Percentiles rank a stretch among this genome's conserved stretches.
These are phyloP conservation scores for Cryptosporidium sp. DNA, from an alignment of 169 alveolate genomes.

Conservation along the genomic window DNA sequence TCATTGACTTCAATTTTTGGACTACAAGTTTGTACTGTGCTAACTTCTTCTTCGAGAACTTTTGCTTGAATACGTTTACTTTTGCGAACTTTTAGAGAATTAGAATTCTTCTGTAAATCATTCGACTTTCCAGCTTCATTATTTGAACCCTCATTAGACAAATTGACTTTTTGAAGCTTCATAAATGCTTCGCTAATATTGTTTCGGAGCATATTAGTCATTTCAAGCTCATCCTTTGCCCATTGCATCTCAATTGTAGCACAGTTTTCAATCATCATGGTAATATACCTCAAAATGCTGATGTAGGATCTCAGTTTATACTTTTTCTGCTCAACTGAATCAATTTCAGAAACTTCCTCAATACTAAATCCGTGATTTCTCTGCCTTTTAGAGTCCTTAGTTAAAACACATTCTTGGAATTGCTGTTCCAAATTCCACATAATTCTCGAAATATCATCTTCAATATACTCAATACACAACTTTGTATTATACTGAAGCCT, in stretches of 20 bases:
- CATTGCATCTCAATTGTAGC: slow-evolving; percentile 30
- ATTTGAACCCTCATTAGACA: background rate
- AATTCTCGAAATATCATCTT: slow-evolving; percentile 59
- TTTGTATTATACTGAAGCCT: slow-evolving; percentile 35
- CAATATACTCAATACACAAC: slow-evolving; percentile 61
- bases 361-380: slow-evolving; percentile 72
- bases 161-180: slow-evolving; percentile 52
- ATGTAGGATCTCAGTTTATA: slow-evolving; percentile 28
- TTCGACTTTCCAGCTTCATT: slow-evolving; percentile 5
- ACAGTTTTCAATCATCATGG: slow-evolving; percentile 30
- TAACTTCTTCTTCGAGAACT: slow-evolving; percentile 57
- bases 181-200: slow-evolving; percentile 70
- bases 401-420: slow-evolving; percentile 66
- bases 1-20: slow-evolving; percentile 26
- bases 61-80: slow-evolving; percentile 72
- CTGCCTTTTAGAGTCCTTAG: slow-evolving; percentile 70
- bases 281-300: slow-evolving; percentile 33
- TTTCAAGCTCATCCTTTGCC: slow-evolving; percentile 65
- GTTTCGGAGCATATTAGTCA: slow-evolving; percentile 21
- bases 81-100: slow-evolving; percentile 31
- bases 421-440: slow-evolving; percentile 71
- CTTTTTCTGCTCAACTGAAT: slow-evolving; percentile 63
- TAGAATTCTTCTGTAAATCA: slow-evolving; percentile 10
- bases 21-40: slow-evolving; percentile 8
- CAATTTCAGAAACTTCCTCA: slow-evolving; percentile 60